Evolutionary conservation across 805 yeast genomes (phyloP).

Genomic region (Torulaspora maleeae): DNA sequence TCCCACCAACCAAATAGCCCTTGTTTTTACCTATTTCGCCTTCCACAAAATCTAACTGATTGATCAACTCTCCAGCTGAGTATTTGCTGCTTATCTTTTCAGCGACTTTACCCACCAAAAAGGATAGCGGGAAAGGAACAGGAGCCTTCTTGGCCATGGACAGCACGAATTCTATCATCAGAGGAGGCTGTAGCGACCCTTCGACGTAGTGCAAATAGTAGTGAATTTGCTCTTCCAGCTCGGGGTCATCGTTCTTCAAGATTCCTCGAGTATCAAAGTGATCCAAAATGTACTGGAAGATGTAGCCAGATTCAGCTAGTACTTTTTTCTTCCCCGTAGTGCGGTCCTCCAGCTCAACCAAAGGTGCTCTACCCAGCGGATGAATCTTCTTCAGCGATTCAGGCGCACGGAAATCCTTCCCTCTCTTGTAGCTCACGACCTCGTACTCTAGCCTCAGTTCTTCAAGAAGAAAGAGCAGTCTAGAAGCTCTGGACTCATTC

Average conservation of each 20-base stretch:
- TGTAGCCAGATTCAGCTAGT: constrained; percentile 58
- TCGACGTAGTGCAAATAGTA: constrained; percentile 57
- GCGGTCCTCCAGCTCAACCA: constrained; percentile 44
- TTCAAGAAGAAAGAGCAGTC: constrained; percentile 63
- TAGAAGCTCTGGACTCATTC: constrained; percentile 50
- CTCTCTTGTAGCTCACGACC: constrained; percentile 49
- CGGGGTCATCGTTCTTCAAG: constrained; percentile 38
- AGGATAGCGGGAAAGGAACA: constrained; percentile 47
- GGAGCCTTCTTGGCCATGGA: constrained; percentile 38
- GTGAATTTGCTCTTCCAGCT: constrained; percentile 43
- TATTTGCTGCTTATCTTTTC: constrained; percentile 46
- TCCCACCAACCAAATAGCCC: constrained; percentile 45
- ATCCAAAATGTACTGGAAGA: constrained; percentile 47
- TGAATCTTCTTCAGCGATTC: constrained; percentile 48
- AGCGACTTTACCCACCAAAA: constrained; percentile 42
- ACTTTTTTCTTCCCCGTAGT: constrained; percentile 28
- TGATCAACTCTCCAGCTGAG: constrained; percentile 44
- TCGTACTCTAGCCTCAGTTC: constrained; percentile 53
- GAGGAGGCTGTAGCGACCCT: constrained; percentile 52
- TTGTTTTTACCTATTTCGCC: constrained; percentile 35
- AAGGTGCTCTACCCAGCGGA: constrained; percentile 62
- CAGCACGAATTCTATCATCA: constrained; percentile 37
- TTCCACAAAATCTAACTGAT: constrained; percentile 42
- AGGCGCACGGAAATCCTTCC: constrained; percentile 46
- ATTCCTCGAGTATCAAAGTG: constrained; percentile 44